phyloP scores from a whole-genome alignment of 2,329 filamentous ascomycete genomes.

The Grosmannia serpens region DNA sequence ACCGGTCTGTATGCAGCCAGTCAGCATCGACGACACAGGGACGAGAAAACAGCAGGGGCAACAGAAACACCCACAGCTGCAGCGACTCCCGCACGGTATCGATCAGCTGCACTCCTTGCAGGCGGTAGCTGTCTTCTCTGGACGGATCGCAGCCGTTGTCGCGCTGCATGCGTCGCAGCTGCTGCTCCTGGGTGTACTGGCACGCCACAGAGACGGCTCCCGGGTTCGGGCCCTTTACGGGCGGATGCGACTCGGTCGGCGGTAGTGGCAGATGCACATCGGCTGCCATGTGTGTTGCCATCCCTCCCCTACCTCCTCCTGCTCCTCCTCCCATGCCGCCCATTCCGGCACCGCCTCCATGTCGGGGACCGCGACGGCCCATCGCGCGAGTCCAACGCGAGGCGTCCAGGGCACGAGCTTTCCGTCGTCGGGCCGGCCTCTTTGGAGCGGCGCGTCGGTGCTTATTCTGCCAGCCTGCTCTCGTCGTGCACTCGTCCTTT shows the following conservation, averaged over 20 bases:
- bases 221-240: constrained; percentile 18
- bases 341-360: constrained; percentile 2
- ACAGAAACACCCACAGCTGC: constrained; percentile 52
- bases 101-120: constrained; percentile 83
- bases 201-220: constrained; percentile 38
- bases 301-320: background rate
- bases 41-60: constrained; percentile 1
- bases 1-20: constrained; percentile 51
- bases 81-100: constrained; percentile 71
- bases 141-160: constrained; percentile 61
- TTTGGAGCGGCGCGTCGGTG: background rate
- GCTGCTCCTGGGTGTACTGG: constrained; percentile 74
- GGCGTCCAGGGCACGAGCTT: background rate
- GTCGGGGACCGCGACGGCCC: constrained; percentile 9
- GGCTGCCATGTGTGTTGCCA: background rate
- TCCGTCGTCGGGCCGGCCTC: background rate
- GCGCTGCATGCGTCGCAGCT: constrained; percentile 60
- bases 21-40: background rate
- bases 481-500: background rate
- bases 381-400: constrained; percentile 2
- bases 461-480: background rate
- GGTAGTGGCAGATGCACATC: background rate
- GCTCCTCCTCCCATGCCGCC: background rate
- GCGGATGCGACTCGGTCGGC: constrained; percentile 6
- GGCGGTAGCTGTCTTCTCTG: constrained; percentile 66